phyloP scores from a whole-genome alignment of 2,329 filamentous ascomycete genomes.

The Calonectria crousiana region DNA sequence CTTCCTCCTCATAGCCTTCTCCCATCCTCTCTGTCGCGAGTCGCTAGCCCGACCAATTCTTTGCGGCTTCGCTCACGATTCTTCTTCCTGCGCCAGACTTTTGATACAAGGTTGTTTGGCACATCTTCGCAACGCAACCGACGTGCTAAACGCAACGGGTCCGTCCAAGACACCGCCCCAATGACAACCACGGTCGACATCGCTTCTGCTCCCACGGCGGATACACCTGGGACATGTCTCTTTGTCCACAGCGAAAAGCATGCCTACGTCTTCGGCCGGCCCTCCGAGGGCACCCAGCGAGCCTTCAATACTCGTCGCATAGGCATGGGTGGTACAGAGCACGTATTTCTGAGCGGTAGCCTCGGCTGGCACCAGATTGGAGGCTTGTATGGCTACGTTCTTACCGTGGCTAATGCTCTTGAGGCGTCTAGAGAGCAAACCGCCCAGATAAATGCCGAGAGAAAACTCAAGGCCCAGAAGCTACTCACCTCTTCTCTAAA shows the following conservation, averaged over 20 bases:
- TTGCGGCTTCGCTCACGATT: background rate
- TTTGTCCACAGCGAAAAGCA: slow-evolving; percentile 84
- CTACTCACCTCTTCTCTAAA: slow-evolving; percentile 38
- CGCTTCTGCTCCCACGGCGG: slow-evolving; percentile 84
- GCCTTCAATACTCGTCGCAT: slow-evolving; percentile 77
- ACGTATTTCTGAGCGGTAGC: slow-evolving; percentile 86
- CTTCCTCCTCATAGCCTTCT: slow-evolving; percentile 27
- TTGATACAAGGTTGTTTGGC: background rate
- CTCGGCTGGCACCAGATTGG: slow-evolving; percentile 82
- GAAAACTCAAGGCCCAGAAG: slow-evolving; percentile 53
- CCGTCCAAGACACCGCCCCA: slow-evolving; percentile 5
- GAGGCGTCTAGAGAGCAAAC: slow-evolving; percentile 59
- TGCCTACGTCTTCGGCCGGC: slow-evolving; percentile 86
- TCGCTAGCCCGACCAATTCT: slow-evolving; percentile 4
- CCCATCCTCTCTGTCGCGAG: background rate
- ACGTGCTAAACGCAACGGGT: background rate
- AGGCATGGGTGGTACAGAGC: slow-evolving; percentile 73
- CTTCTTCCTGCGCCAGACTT: background rate
- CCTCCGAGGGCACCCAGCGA: slow-evolving; percentile 88
- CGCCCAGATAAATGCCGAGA: slow-evolving; percentile 54
- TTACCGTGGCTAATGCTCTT: slow-evolving; percentile 82
- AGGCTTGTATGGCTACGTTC: slow-evolving; percentile 85
- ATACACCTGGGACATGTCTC: slow-evolving; percentile 85
- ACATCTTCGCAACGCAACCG: background rate
- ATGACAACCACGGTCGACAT: slow-evolving; percentile 85